Evolutionary conservation across 495 filamentous ascomycete genomes (phyloP).

Genomic region (Parmelia sp.): DNA sequence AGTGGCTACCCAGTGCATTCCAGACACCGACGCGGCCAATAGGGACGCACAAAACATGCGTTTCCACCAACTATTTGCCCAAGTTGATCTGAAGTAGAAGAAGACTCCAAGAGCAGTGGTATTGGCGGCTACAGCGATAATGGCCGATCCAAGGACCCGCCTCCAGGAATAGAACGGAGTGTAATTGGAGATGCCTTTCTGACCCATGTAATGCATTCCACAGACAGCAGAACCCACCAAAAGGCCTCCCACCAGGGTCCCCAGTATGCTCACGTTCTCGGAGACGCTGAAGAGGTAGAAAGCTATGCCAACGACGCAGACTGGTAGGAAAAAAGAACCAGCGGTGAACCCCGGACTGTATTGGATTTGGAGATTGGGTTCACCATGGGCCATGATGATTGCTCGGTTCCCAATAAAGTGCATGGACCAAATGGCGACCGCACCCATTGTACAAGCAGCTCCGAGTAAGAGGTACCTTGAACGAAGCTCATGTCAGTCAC

Average conservation of each 20-base stretch:
- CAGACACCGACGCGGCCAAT: conserved; percentile 67
- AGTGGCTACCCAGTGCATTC: conserved; percentile 84
- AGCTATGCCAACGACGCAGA: conserved; percentile 63
- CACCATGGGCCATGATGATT: conserved; percentile 58
- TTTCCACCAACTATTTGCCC: conserved; percentile 76
- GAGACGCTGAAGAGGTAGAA: conserved; percentile 60
- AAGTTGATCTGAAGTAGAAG: conserved; percentile 67
- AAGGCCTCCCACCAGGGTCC: conserved; percentile 55
- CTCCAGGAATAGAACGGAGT: conserved; percentile 46
- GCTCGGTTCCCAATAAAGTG: conserved; percentile 84
- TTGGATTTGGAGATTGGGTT: conserved; percentile 56
- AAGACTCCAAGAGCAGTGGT: conserved; percentile 64
- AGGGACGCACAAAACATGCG: conserved; percentile 57
- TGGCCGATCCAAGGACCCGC: conserved; percentile 60
- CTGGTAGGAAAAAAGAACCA: conserved; percentile 74
- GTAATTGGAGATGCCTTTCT: conserved; percentile 78
- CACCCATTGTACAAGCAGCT: conserved; percentile 72
- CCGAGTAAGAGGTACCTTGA: conserved; percentile 62
- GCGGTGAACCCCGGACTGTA: conserved; percentile 69
- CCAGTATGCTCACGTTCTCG: conserved; percentile 48
- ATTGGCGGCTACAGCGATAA: conserved; percentile 67
- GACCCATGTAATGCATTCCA: conserved; percentile 88
- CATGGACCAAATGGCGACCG: conserved; percentile 77
- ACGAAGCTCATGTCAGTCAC: not conserved
- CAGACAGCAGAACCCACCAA: conserved; percentile 68